Conservation (phyloP, 2,329 filamentous ascomycete species). For the Aspergillus sp. region DNA sequence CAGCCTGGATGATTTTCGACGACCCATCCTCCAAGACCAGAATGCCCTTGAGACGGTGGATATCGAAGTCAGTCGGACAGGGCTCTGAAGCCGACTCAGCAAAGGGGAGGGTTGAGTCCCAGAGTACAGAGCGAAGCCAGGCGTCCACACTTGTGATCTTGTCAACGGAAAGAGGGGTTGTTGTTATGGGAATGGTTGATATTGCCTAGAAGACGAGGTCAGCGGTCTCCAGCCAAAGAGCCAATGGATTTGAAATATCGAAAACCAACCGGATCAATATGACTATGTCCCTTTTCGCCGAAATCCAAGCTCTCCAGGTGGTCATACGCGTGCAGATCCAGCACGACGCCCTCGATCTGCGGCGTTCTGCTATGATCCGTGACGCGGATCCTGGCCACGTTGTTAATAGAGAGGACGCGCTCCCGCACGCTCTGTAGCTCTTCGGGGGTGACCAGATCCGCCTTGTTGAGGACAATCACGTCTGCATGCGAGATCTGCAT, state of each 20-base stretch:
- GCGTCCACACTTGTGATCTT: constrained; percentile 60
- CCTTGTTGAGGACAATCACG: constrained; percentile 89
- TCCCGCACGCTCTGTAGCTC: constrained; percentile 61
- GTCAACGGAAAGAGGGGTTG: constrained; percentile 49
- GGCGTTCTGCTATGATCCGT: constrained; percentile 75
- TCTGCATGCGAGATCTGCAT: constrained; percentile 96
- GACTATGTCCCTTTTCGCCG: constrained; percentile 69
- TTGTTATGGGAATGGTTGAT: constrained; percentile 64
- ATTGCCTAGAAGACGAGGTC: constrained; percentile 61
- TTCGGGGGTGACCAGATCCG: constrained; percentile 64
- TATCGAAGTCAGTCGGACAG: constrained; percentile 51
- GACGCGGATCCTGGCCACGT: constrained; percentile 71
- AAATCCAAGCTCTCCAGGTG: constrained; percentile 65
- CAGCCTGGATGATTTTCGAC: constrained; percentile 76
- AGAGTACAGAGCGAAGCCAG: constrained; percentile 76
- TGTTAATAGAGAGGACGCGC: constrained; percentile 78
- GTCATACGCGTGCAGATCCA: constrained; percentile 91
- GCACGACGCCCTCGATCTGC: constrained; percentile 69
- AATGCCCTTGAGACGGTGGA: constrained; percentile 81
- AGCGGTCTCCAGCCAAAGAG: background rate
- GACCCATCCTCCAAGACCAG: constrained; percentile 56
- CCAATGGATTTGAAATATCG: too few species aligned
- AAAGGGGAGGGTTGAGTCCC: constrained; percentile 49
- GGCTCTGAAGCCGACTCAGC: constrained; percentile 8
- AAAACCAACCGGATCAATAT: constrained; percentile 68